Percentiles rank a stretch among this genome's conserved stretches.
These are phyloP conservation scores for Leccinum incarnatum DNA, from an alignment of 768 basidiomycete species.

Conservation along the genomic window DNA sequence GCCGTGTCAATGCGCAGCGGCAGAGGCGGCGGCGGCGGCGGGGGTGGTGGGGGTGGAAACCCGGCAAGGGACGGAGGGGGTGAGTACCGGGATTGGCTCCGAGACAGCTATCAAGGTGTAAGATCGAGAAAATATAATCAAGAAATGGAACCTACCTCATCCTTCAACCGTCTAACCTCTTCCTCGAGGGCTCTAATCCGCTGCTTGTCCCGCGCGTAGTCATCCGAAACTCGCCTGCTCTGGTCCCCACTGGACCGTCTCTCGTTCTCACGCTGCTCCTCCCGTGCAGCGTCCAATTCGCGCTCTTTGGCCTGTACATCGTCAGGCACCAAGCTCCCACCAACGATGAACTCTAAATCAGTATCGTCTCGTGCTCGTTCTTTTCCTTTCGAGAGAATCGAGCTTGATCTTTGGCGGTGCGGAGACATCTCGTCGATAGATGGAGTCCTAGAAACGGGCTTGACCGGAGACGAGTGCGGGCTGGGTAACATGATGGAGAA, in stretches of 20 bases:
- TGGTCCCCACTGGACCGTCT: conserved; percentile 39
- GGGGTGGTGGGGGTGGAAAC: conserved; percentile 48
- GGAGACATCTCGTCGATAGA: conserved; percentile 17
- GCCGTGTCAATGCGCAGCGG: conserved; percentile 11
- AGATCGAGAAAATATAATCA: background rate
- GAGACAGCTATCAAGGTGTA: conserved; percentile 42
- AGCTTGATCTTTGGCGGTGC: background rate
- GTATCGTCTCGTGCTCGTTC: conserved; percentile 36
- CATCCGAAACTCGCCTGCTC: conserved; percentile 30
- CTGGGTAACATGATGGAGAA: conserved; percentile 53
- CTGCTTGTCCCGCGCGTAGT: conserved; percentile 56
- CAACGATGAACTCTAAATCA: conserved; percentile 28
- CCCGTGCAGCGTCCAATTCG: conserved; percentile 56
- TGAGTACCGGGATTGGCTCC: conserved; percentile 28
- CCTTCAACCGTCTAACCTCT: conserved; percentile 57
- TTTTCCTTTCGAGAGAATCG: conserved; percentile 42
- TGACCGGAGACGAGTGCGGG: conserved; percentile 36
- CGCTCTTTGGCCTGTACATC: conserved; percentile 58
- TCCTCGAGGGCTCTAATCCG: conserved; percentile 62
- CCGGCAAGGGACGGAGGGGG: conserved; percentile 20
- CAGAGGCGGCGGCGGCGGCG: conserved; percentile 39
- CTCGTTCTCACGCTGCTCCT: conserved; percentile 49
- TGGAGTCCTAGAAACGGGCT: conserved; percentile 25
- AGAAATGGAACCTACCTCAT: conserved; percentile 42
- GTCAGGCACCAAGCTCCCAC: conserved; percentile 45